Percentiles rank a stretch among this genome's conserved stretches.
Conservation (phyloP, 345 rosid genomes). For the Populus pruinosa region DNA sequence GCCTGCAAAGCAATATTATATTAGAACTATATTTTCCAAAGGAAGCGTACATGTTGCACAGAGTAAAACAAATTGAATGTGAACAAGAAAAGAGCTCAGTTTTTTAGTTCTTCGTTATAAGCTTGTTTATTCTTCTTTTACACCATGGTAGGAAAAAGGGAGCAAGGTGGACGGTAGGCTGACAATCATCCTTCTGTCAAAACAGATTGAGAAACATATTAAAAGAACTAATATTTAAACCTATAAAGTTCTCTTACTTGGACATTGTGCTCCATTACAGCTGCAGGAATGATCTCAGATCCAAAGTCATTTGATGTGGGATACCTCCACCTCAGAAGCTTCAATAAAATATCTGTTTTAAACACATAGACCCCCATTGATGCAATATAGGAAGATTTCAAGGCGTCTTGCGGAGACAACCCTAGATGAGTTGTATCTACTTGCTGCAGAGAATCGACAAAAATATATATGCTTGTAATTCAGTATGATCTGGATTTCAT, state of each 20-base stretch:
- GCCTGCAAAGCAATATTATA: slow-evolving; percentile 37
- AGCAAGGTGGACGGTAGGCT: neutral
- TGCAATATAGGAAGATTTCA: slow-evolving; percentile 65
- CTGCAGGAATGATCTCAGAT: slow-evolving; percentile 89
- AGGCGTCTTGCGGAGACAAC: slow-evolving; percentile 62
- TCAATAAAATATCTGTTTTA: slow-evolving; percentile 64
- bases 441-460: slow-evolving; percentile 46
- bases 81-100: neutral
- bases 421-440: slow-evolving; percentile 65
- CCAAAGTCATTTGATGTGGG: slow-evolving; percentile 91
- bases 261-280: slow-evolving; percentile 73
- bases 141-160: neutral
- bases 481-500: neutral
- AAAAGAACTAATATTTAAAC: neutral
- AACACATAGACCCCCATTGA: slow-evolving; percentile 94
- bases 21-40: neutral
- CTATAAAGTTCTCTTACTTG: slow-evolving; percentile 43
- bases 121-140: neutral
- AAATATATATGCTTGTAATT: neutral
- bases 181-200: neutral
- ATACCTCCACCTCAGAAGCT: slow-evolving; percentile 67
- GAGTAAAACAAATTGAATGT: neutral
- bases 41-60: neutral
- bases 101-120: neutral
- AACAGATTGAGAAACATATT: slow-evolving; percentile 2